These are phyloP conservation scores for Solanum bulbocastanum DNA, from an alignment of 257 asterid species.

Conservation along the genomic window DNA sequence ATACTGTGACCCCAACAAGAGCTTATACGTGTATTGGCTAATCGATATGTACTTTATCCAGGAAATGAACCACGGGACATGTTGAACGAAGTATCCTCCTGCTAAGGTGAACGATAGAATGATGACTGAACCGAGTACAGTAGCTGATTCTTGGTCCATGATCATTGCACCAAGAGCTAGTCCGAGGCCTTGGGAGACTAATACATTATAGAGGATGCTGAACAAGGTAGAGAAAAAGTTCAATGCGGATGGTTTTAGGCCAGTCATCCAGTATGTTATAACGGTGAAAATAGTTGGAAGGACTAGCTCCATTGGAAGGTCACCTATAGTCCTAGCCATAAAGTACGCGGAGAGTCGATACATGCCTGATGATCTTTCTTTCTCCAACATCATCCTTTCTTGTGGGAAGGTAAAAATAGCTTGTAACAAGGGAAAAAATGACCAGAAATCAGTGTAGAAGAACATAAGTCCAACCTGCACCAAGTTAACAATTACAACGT, in stretches of 20 bases:
- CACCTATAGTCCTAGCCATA: constrained; percentile 64
- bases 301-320: constrained; percentile 73
- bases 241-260: constrained; percentile 25
- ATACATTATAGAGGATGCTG: constrained; percentile 35
- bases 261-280: constrained; percentile 80
- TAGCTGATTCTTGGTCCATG: constrained; percentile 55
- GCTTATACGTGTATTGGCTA: constrained; percentile 48
- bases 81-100: constrained; percentile 59
- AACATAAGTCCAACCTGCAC: constrained; percentile 60
- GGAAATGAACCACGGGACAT: constrained; percentile 46
- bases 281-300: constrained; percentile 51
- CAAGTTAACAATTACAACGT: neutral
- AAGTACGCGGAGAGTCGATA: constrained; percentile 72
- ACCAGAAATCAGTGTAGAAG: constrained; percentile 63
- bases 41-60: constrained; percentile 70
- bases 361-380: constrained; percentile 82
- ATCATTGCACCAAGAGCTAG: constrained; percentile 67
- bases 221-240: constrained; percentile 42
- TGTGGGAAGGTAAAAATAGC: constrained; percentile 79
- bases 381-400: constrained; percentile 53
- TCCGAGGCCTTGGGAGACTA: constrained; percentile 60
- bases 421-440: constrained; percentile 57
- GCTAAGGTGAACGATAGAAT: constrained; percentile 48
- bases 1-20: constrained; percentile 48
- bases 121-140: constrained; percentile 46